phyloP scores from a whole-genome alignment of 768 basidiomycete species.

The Kwoniella dendrophila region DNA sequence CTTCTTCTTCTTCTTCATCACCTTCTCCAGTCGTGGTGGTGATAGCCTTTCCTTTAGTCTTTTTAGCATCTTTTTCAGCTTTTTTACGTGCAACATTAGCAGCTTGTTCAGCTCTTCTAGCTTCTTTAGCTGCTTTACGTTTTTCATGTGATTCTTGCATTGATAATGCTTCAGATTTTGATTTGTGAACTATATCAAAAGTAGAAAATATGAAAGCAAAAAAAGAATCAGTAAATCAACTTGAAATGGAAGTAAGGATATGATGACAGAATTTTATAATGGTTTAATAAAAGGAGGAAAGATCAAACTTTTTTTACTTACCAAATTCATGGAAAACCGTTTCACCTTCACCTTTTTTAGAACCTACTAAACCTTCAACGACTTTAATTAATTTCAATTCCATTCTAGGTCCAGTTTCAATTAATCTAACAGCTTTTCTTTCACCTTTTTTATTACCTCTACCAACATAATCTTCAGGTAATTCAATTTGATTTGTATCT shows the following conservation, averaged over 20 bases:
- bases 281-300: neutral
- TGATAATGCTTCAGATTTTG: constrained; percentile 70
- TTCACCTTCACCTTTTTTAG: constrained; percentile 70
- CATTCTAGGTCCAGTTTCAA: constrained; percentile 94
- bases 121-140: constrained; percentile 72
- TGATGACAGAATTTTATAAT: neutral
- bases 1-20: constrained; percentile 38
- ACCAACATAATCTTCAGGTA: constrained; percentile 93
- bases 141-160: constrained; percentile 75
- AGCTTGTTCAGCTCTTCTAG: constrained; percentile 86
- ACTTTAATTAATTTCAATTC: constrained; percentile 92
- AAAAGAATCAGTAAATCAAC: no score
- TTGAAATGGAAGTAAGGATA: constrained; percentile 16
- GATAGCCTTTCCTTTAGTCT: constrained; percentile 21
- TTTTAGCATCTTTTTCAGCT: constrained; percentile 53
- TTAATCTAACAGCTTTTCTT: constrained; percentile 83
- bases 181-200: constrained; percentile 75
- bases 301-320: constrained; percentile 61
- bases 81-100: constrained; percentile 85
- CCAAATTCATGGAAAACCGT: constrained; percentile 95
- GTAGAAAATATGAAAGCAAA: neutral
- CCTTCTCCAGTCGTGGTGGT: constrained; percentile 19
- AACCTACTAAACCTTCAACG: constrained; percentile 84
- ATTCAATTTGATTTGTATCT: constrained; percentile 62
- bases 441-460: constrained; percentile 90